These are phyloP conservation scores for Fusarium robinianum DNA, from an alignment of 2,329 filamentous ascomycete genomes.

Conservation along the genomic window DNA sequence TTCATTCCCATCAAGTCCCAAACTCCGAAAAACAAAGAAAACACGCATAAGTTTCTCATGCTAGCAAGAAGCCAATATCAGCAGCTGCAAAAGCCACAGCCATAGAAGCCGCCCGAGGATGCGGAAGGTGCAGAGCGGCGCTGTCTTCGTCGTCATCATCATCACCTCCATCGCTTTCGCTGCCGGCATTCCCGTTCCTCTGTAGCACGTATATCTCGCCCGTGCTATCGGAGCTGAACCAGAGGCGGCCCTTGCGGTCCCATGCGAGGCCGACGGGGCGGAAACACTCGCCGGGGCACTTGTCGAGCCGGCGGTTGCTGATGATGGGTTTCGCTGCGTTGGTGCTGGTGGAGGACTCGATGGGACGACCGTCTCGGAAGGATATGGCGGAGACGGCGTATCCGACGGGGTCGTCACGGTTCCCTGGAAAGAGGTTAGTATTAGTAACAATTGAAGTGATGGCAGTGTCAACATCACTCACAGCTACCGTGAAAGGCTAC, in stretches of 20 bases:
- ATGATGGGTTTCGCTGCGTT: slow-evolving; percentile 58
- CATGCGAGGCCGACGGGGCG: slow-evolving; percentile 63
- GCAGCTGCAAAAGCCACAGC: slow-evolving; percentile 37
- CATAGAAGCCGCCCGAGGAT: slow-evolving; percentile 24
- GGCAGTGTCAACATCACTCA: slow-evolving; percentile 46
- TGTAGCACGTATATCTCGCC: slow-evolving; percentile 67
- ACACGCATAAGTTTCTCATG: slow-evolving; percentile 26
- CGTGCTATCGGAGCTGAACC: slow-evolving; percentile 64
- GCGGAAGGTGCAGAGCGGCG: slow-evolving; percentile 28
- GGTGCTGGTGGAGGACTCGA: slow-evolving; percentile 47
- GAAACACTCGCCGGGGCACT: slow-evolving; percentile 63
- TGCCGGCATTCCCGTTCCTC: slow-evolving; percentile 5
- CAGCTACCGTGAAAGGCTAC: slow-evolving; percentile 75
- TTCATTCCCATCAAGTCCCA: too few relatives aligned
- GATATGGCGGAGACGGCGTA: slow-evolving; percentile 50
- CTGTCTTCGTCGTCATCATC: slow-evolving; percentile 16
- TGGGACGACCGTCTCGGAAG: slow-evolving; percentile 51
- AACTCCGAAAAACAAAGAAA: too few relatives aligned
- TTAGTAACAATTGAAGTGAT: slow-evolving; percentile 3
- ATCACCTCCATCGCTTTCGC: slow-evolving; percentile 6
- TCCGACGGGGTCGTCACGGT: slow-evolving; percentile 49
- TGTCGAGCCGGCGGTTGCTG: slow-evolving; percentile 55
- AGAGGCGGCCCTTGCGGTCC: slow-evolving; percentile 59
- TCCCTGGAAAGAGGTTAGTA: slow-evolving; percentile 43
- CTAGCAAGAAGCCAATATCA: slow-evolving; percentile 37